Evolutionary conservation across 495 filamentous ascomycete species (phyloP).

Genomic region (Xylaria longipes): DNA sequence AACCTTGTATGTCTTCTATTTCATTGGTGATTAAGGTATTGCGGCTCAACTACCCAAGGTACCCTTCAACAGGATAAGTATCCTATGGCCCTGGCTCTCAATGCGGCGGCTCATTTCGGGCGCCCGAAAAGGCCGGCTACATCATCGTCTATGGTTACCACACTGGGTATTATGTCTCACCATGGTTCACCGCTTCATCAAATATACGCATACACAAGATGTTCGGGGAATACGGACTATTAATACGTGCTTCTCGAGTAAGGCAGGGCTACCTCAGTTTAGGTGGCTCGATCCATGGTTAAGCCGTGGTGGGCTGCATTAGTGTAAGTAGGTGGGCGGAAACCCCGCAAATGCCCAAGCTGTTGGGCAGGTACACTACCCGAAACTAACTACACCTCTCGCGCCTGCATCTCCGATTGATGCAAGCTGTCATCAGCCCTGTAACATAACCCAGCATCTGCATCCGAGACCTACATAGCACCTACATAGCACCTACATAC

Average conservation of each 20-base stretch:
- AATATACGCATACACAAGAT: not conserved
- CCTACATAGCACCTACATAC: not conserved
- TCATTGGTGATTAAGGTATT: constrained; percentile 1
- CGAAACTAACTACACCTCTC: not conserved
- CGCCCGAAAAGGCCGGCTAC: not conserved
- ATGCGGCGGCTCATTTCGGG: not conserved
- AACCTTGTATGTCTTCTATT: not conserved
- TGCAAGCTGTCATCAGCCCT: constrained; percentile 22
- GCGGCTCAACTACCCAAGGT: not conserved
- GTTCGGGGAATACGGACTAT: not conserved
- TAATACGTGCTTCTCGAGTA: not conserved
- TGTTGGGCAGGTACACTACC: constrained; percentile 4
- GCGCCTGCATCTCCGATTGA: not conserved
- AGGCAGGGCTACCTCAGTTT: not conserved
- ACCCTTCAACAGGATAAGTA: not conserved
- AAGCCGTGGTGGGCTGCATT: not conserved
- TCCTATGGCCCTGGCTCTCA: not conserved
- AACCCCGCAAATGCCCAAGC: constrained; percentile 11
- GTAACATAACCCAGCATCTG: not conserved
- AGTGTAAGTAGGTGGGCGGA: not conserved
- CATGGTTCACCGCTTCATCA: not conserved
- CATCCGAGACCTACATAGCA: constrained; percentile 5
- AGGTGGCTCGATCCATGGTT: not conserved
- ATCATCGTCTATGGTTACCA: not conserved
- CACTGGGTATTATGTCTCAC: not conserved